A percentile compares a stretch with the other conserved stretches of the same genome.
Evolutionary conservation across 495 filamentous ascomycete genomes (phyloP).

Genomic region (Aspergillus campestris): DNA sequence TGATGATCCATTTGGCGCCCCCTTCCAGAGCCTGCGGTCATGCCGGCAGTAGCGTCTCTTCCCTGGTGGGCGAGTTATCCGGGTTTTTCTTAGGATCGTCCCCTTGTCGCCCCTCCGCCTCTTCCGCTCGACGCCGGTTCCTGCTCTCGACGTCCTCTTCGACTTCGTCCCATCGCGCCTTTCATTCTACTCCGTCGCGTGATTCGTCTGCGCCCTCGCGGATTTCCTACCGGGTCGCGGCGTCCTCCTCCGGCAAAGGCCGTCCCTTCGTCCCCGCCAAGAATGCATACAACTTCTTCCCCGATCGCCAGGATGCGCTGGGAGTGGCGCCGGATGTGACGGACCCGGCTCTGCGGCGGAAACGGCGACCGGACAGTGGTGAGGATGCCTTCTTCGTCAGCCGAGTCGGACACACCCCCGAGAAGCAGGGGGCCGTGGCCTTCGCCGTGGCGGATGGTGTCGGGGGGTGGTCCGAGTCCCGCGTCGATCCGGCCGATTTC

Average conservation of each 20-base stretch:
- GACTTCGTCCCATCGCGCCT: conserved; percentile 8
- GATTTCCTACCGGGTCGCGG: conserved; percentile 43
- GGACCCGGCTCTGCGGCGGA: conserved; percentile 21
- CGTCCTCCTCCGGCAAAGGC: conserved; percentile 67
- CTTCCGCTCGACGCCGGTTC: conserved; percentile 5
- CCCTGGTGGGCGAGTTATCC: not conserved
- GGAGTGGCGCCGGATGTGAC: conserved; percentile 40
- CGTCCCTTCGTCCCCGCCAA: conserved; percentile 59
- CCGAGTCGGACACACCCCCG: conserved; percentile 44
- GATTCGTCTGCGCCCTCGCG: conserved; percentile 14
- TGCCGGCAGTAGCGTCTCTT: conserved; percentile 26
- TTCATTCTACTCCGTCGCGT: conserved; percentile 21
- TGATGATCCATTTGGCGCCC: conserved; percentile 25
- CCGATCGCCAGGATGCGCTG: conserved; percentile 44
- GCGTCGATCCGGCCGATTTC: conserved; percentile 90
- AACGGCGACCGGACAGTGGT: conserved; percentile 62
- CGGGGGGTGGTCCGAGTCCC: conserved; percentile 85
- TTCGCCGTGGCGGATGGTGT: conserved; percentile 92
- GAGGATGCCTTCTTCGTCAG: conserved; percentile 96
- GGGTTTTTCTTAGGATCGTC: no score
- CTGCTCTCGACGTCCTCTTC: not conserved
- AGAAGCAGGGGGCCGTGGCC: conserved; percentile 45
- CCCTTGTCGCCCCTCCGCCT: not conserved
- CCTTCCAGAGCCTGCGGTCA: conserved; percentile 31
- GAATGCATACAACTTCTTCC: conserved; percentile 71